Conservation (phyloP, 2,329 filamentous ascomycete genomes). For the Didymella exigua region DNA sequence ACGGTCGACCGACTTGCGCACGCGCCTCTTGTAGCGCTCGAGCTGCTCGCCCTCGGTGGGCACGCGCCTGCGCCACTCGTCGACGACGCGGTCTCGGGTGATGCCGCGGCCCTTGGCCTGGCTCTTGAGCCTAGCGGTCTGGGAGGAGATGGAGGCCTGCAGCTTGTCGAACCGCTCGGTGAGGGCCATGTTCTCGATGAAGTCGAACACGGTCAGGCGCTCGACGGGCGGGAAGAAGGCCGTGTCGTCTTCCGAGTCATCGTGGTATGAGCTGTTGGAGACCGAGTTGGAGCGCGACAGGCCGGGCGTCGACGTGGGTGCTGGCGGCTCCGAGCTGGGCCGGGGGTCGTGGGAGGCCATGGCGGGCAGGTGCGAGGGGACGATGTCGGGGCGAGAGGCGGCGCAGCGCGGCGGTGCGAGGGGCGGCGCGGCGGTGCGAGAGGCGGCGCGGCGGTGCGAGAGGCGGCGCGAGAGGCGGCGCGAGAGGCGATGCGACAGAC, state of each 20-base stretch:
- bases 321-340: conserved; percentile 43
- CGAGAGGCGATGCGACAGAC: conserved; percentile 24
- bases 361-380: conserved; percentile 37
- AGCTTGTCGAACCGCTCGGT: conserved; percentile 90
- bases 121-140: conserved; percentile 85
- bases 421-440: conserved; percentile 39
- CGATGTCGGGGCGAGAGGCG: conserved; percentile 38
- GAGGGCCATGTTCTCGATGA: conserved; percentile 90
- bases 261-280: conserved; percentile 84
- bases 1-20: conserved; percentile 88
- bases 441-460: conserved; percentile 34
- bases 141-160: conserved; percentile 78
- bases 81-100: conserved; percentile 87
- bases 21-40: conserved; percentile 84
- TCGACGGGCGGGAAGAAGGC: conserved; percentile 78
- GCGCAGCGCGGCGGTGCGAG: too few relatives aligned
- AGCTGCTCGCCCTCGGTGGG: conserved; percentile 90
- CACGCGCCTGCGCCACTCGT: conserved; percentile 86
- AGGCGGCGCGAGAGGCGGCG: conserved; percentile 38
- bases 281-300: conserved; percentile 81
- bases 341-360: conserved; percentile 39
- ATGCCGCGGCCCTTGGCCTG: conserved; percentile 77
- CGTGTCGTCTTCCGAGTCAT: conserved; percentile 79
- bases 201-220: conserved; percentile 86
- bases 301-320: conserved; percentile 57